A percentile compares a stretch with the other conserved stretches of the same genome.
phyloP scores from a whole-genome alignment of 176 grass and related monocot species.

The Carex kokanica region DNA sequence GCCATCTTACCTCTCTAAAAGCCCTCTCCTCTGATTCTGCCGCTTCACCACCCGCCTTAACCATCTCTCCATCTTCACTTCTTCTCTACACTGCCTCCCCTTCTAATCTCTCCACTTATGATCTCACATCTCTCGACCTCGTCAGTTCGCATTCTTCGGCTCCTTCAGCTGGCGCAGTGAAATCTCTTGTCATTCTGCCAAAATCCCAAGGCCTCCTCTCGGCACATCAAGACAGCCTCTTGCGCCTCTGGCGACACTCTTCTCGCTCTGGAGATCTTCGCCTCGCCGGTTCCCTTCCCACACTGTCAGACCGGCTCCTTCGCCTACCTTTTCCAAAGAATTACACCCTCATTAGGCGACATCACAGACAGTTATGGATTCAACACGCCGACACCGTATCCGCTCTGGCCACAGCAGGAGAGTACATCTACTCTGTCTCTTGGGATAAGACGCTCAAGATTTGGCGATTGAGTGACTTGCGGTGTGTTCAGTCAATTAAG shows the following conservation, averaged over 20 bases:
- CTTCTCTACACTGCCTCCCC: constrained; percentile 31
- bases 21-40: background rate
- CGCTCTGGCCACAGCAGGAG: constrained; percentile 35
- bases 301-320: constrained; percentile 56
- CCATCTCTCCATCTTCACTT: background rate
- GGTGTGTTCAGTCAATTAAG: constrained; percentile 65
- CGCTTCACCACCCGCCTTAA: constrained; percentile 6
- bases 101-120: constrained; percentile 32
- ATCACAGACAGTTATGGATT: constrained; percentile 73
- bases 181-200: constrained; percentile 46
- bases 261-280: constrained; percentile 26
- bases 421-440: constrained; percentile 77
- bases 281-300: constrained; percentile 65
- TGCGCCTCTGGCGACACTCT: constrained; percentile 64
- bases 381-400: constrained; percentile 71
- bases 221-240: constrained; percentile 70
- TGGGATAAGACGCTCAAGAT: constrained; percentile 95
- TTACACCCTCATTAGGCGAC: constrained; percentile 59
- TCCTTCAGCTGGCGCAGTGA: constrained; percentile 45
- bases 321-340: constrained; percentile 78
- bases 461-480: constrained; percentile 58
- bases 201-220: constrained; percentile 34
- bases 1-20: constrained; percentile 39
- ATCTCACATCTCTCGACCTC: constrained; percentile 38
- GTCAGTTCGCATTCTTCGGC: constrained; percentile 19